Percentiles rank a stretch among this genome's conserved stretches.
These are phyloP conservation scores for Deakozyma indianensis DNA, from an alignment of 805 yeast species.

Conservation along the genomic window DNA sequence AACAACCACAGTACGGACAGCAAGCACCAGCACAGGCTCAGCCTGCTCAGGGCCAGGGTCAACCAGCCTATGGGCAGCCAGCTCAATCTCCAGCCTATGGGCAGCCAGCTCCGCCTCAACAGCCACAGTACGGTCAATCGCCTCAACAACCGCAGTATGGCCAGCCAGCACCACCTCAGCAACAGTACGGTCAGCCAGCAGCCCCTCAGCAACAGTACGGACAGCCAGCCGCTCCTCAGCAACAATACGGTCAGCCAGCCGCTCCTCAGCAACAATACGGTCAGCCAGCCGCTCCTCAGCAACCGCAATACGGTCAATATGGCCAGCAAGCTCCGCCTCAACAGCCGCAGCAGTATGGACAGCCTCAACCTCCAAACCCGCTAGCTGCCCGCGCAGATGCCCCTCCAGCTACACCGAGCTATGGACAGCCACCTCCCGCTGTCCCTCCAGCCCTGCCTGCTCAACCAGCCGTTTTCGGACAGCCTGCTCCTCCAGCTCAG, in stretches of 20 bases:
- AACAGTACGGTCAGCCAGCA: conserved; percentile 4
- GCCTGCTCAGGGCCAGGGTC: conserved; percentile 2
- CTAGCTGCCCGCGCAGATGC: neutral
- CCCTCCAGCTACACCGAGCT: neutral
- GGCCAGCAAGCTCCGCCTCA: neutral
- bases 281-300: conserved; percentile 4
- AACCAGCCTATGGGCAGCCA: conserved; percentile 2
- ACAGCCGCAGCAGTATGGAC: conserved; percentile 10
- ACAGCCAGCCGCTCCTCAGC: conserved; percentile 4
- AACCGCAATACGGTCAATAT: conserved; percentile 2
- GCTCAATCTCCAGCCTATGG: conserved; percentile 4
- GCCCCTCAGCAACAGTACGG: conserved; percentile 5
- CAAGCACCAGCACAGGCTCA: conserved; percentile 5
- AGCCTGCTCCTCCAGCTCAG: neutral
- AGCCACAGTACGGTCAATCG: conserved; percentile 4
- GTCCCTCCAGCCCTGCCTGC: neutral
- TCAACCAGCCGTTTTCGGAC: conserved; percentile 2
- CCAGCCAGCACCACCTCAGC: conserved; percentile 6
- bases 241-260: conserved; percentile 4
- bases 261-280: conserved; percentile 7
- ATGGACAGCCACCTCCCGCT: no score
- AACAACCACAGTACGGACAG: conserved; percentile 3
- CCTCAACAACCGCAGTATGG: conserved; percentile 1
- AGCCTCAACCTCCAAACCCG: conserved; percentile 1
- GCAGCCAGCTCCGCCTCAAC: conserved; percentile 6